phyloP scores from a whole-genome alignment of 1,284 basidiomycete genomes.

The Moesziomyces aphidis region DNA sequence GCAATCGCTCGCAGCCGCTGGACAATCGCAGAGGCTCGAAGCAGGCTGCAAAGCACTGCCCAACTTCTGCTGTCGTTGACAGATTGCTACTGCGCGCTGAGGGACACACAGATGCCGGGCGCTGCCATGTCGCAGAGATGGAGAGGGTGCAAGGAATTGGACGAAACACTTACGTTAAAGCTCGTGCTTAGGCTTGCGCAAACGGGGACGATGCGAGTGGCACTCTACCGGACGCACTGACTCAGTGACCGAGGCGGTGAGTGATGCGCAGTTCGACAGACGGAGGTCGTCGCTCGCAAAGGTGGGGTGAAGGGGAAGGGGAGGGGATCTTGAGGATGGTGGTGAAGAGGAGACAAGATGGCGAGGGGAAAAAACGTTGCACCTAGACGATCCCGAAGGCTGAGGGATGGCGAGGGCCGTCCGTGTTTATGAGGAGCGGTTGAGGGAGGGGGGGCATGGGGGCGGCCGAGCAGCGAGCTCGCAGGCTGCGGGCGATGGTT shows the following conservation, averaged over 20 bases:
- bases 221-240: conserved; percentile 26
- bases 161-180: conserved; percentile 21
- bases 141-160: not conserved
- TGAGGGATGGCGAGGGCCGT: not conserved
- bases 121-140: not conserved
- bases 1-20: no score
- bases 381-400: not conserved
- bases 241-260: conserved; percentile 19
- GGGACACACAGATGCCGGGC: no score
- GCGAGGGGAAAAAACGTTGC: conserved; percentile 4
- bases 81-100: no score
- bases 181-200: conserved; percentile 13
- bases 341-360: conserved; percentile 24
- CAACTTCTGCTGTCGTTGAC: no score
- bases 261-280: conserved; percentile 26
- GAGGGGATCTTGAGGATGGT: conserved; percentile 37
- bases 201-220: conserved; percentile 4
- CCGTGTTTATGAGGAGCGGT: conserved; percentile 40
- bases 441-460: not conserved
- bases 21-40: no score
- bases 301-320: conserved; percentile 4
- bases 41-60: no score
- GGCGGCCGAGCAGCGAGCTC: not conserved
- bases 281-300: conserved; percentile 23
- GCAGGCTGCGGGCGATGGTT: not conserved